phyloP scores from a whole-genome alignment of 2,329 filamentous ascomycete genomes.

The Ophiostoma ulmi region DNA sequence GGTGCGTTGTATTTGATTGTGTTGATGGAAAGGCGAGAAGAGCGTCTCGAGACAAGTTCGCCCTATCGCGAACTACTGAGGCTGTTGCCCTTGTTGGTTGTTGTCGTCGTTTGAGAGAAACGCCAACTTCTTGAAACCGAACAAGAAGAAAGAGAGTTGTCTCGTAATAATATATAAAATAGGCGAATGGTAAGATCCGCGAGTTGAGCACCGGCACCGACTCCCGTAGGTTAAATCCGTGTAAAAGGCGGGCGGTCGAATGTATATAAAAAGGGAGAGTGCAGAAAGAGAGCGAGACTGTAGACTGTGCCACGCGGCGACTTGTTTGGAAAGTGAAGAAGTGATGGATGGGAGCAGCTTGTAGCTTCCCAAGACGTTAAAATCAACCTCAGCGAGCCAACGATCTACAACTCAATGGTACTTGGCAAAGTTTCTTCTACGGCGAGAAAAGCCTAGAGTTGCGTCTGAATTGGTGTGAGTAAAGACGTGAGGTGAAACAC shows the following conservation, averaged over 20 bases:
- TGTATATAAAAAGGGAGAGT: not conserved
- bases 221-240: not conserved
- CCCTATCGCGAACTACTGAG: conserved; percentile 11
- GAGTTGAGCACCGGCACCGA: not conserved
- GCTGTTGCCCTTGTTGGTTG: not conserved
- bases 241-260: not conserved
- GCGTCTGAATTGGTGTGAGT: conserved; percentile 8
- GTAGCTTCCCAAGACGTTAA: not conserved
- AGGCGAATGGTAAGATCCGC: conserved; percentile 2
- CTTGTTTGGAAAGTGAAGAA: not conserved
- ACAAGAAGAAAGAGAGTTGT: not conserved
- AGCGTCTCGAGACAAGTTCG: not conserved
- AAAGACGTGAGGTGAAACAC: not conserved
- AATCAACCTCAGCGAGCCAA: not conserved
- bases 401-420: conserved; percentile 4
- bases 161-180: conserved; percentile 4
- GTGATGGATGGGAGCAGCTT: not conserved
- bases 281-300: not conserved
- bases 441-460: not conserved
- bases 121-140: not conserved
- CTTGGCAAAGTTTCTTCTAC: not conserved
- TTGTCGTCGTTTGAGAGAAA: not conserved
- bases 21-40: not conserved
- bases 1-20: not conserved
- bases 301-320: conserved; percentile 9